Conservation (phyloP, 768 basidiomycete species). For the Termitomyces heimii region DNA sequence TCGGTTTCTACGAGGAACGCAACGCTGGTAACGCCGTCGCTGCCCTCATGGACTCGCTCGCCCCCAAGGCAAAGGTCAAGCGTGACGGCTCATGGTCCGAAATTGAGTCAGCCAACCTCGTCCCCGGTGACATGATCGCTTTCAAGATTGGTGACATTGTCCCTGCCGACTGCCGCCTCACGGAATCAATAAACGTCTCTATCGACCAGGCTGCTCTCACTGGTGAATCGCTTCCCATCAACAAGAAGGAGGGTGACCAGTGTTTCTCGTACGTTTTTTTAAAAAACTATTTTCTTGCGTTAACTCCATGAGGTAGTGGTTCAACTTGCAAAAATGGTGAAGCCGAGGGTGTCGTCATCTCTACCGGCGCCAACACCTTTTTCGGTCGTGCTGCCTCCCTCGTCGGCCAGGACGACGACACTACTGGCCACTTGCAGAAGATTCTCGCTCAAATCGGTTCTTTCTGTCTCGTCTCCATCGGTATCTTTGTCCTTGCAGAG, state of each 20-base stretch:
- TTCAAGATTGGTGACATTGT: slow-evolving; percentile 99
- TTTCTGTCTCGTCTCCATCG: slow-evolving; percentile 95
- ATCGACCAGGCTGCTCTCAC: slow-evolving; percentile 98
- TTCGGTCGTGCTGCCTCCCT: slow-evolving; percentile 98
- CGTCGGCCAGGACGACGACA: slow-evolving; percentile 96
- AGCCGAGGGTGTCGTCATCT: slow-evolving; percentile 97
- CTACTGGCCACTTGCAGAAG: slow-evolving; percentile 97
- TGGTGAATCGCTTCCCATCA: slow-evolving; percentile 91
- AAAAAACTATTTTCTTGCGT: background rate
- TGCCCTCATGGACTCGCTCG: slow-evolving; percentile 98
- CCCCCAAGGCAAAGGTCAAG: slow-evolving; percentile 94
- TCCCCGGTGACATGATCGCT: slow-evolving; percentile 92
- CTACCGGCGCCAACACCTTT: slow-evolving; percentile 97
- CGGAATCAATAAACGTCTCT: slow-evolving; percentile 94
- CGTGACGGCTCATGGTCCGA: slow-evolving; percentile 83
- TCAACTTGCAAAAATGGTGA: slow-evolving; percentile 99
- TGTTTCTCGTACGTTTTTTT: slow-evolving; percentile 89
- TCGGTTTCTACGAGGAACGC: slow-evolving; percentile 97
- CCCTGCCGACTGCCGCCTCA: slow-evolving; percentile 95
- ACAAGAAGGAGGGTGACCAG: slow-evolving; percentile 92
- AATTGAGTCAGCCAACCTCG: slow-evolving; percentile 84
- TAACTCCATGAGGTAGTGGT: slow-evolving; percentile 44
- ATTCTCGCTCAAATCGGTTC: slow-evolving; percentile 97
- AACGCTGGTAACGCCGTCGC: slow-evolving; percentile 99
- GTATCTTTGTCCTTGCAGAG: slow-evolving; percentile 92